Evolutionary conservation across 768 basidiomycete genomes (phyloP).

Genomic region (Phylloporus sp.): DNA sequence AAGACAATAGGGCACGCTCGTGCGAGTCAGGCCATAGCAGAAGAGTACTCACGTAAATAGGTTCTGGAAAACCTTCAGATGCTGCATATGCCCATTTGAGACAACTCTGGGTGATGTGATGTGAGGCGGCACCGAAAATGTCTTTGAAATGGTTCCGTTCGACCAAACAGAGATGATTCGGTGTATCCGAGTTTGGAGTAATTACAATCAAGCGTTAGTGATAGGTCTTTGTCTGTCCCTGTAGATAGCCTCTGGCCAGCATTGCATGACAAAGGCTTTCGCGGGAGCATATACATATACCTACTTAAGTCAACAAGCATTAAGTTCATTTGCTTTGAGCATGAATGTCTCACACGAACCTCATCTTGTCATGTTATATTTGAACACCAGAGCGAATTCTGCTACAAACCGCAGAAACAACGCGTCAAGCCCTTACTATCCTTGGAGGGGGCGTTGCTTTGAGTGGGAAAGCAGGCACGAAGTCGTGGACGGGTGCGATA

Average conservation of each 20-base stretch:
- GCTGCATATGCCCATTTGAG: constrained; percentile 41
- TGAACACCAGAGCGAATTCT: not conserved
- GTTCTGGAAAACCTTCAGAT: constrained; percentile 25
- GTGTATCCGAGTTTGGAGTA: constrained; percentile 23
- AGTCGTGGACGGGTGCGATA: not conserved
- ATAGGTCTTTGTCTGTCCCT: not conserved
- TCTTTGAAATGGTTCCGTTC: constrained; percentile 38
- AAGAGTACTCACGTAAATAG: constrained; percentile 45
- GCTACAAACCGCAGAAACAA: not conserved
- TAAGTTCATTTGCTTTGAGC: not conserved
- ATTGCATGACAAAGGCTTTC: too few species aligned
- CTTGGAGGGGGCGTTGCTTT: not conserved
- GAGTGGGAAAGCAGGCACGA: not conserved
- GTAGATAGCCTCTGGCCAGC: not conserved
- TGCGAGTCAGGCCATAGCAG: constrained; percentile 48
- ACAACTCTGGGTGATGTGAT: constrained; percentile 49
- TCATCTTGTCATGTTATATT: not conserved
- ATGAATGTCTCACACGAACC: not conserved
- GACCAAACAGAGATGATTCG: constrained; percentile 35
- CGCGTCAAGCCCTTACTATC: too few species aligned
- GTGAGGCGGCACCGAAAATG: constrained; percentile 40
- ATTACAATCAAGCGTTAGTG: too few species aligned
- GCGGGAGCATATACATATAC: too few species aligned
- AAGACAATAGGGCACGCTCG: constrained; percentile 58
- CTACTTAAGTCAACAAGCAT: too few species aligned